Evolutionary conservation across 179 eudicot genomes (phyloP), one percentile per base, ranked within the genome.

Genomic region (Heliamphora pulchella): DNA sequence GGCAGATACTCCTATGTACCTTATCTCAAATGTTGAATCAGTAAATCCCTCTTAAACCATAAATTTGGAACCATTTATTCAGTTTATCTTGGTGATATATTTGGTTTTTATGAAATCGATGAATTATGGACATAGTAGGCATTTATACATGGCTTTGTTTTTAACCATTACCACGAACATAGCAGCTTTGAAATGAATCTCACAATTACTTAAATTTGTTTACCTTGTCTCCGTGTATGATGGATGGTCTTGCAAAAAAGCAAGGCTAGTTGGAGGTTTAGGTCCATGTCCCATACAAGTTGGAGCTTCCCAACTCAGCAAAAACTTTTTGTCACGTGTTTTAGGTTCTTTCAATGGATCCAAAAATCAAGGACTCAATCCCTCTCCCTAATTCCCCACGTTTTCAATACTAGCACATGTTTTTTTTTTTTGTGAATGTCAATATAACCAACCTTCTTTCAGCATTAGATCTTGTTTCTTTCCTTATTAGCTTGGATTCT

Each of bases 281-380:
- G 82, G 84, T 82, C 75, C 57, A 51, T 66, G 76, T 86, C 85
- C 69, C 83, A 75, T 80, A 65, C 83, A 65, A 82, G 81, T 76
- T 82, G 31, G 58, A 55, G 41, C 51, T 50, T 78, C 82, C 71
- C 6, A 51, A 20, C 64, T 79, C 53, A 65, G 71, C 74, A 79
- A 78, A 79, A 81, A 18, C 82, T 80, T 83, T 85, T 39, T 70
- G 65, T 70, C 86, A 87, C 84, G 79, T 87, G 81, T 80, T 65
- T 75, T 65, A 76, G 75, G 64, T 80, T 79, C 62, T 80, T 82
- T 18, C 70, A 59, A 80, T 81, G 73, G 79, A 76, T 74, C 78
- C 79, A 78, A 78, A 71, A 80, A 74, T 77, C 78, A 74, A 57
- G 68, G 83, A 67, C 72, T 75, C 82, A 78, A 59, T 59, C 79